Evolutionary conservation across 2,329 filamentous ascomycete species (phyloP), one percentile per base, ranked within the genome.

Genomic region (Sphaerulina musiva): DNA sequence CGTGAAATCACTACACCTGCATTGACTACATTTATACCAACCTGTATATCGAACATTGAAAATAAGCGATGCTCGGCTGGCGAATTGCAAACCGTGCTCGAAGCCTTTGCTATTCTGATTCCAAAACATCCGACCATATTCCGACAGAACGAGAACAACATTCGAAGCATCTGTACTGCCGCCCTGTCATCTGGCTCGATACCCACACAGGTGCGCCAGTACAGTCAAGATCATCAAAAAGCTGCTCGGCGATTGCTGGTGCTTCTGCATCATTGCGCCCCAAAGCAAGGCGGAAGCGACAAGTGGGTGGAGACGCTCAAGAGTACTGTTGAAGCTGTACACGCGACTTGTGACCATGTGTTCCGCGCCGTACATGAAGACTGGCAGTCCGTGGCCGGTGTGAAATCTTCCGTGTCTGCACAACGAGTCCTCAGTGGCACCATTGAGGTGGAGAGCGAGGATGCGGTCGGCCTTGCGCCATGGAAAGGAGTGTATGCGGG

Each of bases 1-100:
- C 81, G 92, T 63, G 91, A 96, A 68, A 88, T 96, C 57, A 91
- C 87, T 1, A 95, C 90, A 0, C 89, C 89, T 2, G 87, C 83
- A 2, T 74, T 96, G 17, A 83, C 88, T 1, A 74, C 80, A 1
- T 95, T 92, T 64, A 79, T 91, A 44, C 83, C 81, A 0, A 78
- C 85, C 2, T 89, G 86, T 63, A 71, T 95, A 43, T 83, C 85
- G 63, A 76, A 92, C 43, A 72, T 78, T 53, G 72, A 54, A 56
- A 70, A 67, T 47, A 63, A 70, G 46, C 71, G 72, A 41, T 62
- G 62, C 58, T 59, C 63, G 31, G 61, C 51, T 17, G 59, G 20
- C 39, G 65, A 65, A 36, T 70, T 87, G 39, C 82, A 89, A 65
- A 81, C 80, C 7, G 77, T 92, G 4, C 80, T 91, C 38, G 81